A percentile compares a stretch with the other conserved stretches of the same genome.
Conservation (phyloP, 192 early-diverging fungal species). For the Spizellomyces sp. region DNA sequence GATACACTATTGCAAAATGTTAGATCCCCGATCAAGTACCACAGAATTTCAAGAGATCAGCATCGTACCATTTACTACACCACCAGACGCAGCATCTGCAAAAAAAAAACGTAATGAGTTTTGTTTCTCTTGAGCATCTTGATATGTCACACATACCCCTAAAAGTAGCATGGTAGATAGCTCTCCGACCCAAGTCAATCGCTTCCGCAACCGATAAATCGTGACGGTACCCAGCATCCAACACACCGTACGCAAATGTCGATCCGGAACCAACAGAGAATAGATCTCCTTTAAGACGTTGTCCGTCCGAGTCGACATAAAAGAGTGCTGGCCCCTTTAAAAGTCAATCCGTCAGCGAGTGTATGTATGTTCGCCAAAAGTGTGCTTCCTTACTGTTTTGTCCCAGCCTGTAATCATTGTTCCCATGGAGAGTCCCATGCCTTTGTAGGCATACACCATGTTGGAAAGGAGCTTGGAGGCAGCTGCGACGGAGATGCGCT, state of each 20-base stretch:
- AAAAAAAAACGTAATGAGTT: not conserved
- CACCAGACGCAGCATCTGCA: slow-evolving; percentile 28
- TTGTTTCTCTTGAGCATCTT: no score
- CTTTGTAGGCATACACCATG: slow-evolving; percentile 97
- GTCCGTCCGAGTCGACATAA: slow-evolving; percentile 97
- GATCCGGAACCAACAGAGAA: slow-evolving; percentile 99
- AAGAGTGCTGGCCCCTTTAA: slow-evolving; percentile 84
- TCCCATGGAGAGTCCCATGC: slow-evolving; percentile 99
- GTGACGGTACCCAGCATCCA: slow-evolving; percentile 84
- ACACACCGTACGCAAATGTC: slow-evolving; percentile 97
- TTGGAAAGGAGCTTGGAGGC: slow-evolving; percentile 96
- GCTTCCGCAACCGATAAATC: slow-evolving; percentile 86
- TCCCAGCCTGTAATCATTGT: slow-evolving; percentile 99
- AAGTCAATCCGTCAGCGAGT: not conserved
- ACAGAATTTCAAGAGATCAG: not conserved
- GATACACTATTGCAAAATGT: slow-evolving; percentile 69
- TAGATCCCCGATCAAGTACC: not conserved
- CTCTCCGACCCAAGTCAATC: slow-evolving; percentile 82
- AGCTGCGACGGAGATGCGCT: slow-evolving; percentile 96
- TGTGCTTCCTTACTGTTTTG: slow-evolving; percentile 61
- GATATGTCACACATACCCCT: slow-evolving; percentile 71
- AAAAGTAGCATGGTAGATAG: slow-evolving; percentile 96
- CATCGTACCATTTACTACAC: slow-evolving; percentile 37
- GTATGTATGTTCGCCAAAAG: not conserved
- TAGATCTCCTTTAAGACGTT: slow-evolving; percentile 79